Evolutionary conservation across 768 basidiomycete species (phyloP), one percentile per base, ranked within the genome.

Genomic region (Dioszegia aurantiaca): DNA sequence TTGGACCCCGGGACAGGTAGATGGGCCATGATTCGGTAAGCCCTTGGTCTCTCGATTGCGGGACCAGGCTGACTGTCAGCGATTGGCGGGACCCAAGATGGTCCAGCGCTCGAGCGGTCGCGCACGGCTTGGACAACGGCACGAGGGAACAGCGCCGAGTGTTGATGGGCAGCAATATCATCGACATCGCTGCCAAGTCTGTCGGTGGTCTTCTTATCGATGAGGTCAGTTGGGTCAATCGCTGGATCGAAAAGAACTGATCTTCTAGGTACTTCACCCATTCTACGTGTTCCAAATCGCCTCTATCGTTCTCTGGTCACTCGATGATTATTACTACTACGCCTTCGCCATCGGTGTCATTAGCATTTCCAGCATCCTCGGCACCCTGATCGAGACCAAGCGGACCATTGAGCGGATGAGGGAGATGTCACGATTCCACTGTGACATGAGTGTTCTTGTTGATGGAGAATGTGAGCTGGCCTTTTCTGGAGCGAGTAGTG

Each of bases 261-360:
- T 2, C 30, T 6, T 36, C 3, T 16, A 53, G 90, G 84, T 95
- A 43, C 87, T 98, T 37, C 94, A 98, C 72, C 95, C 95, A 0
- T 98, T 98, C 78, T 98, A 97, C 73, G 87, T 99, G 55, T 99
- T 99, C 72, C 95, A 99, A 81, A 86, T 97, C 64, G 90, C 90
- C 48, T 95, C 91, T 64, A 88, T 98, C 65, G 79, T 89, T 37
- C 79, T 99, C 5, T 99, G 95, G 95, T 87, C 88, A 1, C 68
- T 98, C 52, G 95, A 99, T 64, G 83, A 97, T 73, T 99, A 98
- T 71, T 91, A 87, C 65, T 97, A 97, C 70, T 98, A 98, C 75
- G 94, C 93, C 11, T 94, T 93, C 66, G 95, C 92, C 67, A 99
- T 98, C 65, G 90, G 86, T 27, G 79, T 95, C 40, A 98, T 99